Evolutionary conservation across 225 moss, liverwort and hornwort species (phyloP), one percentile per base, ranked within the genome.

Genomic region (Pseudoscleropodium purum): DNA sequence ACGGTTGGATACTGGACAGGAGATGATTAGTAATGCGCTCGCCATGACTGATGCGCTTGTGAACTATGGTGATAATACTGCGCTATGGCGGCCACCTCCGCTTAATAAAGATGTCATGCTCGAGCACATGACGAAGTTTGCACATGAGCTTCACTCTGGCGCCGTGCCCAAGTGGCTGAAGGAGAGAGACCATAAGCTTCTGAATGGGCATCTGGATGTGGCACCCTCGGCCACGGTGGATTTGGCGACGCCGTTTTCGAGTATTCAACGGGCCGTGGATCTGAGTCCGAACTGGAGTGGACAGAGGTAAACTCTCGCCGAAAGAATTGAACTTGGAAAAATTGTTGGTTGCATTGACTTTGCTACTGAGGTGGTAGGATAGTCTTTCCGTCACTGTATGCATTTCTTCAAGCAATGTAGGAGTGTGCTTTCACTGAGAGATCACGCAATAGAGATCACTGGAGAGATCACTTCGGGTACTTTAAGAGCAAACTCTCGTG

Each of bases 1-100:
- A 13, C 69, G 93, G 9, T 43, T 94, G 57, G 89, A 87, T 34
- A 47, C 77, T 21, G 88, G 88, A 7, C 93, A 92, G 90, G 88
- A 93, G 84, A 91, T 93, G 91, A 83, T 79, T 18, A 94, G 94
- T 16, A 94, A 93, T 52, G 93, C 94, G 36, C 78, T 94, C 70
- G 93, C 94, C 33, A 94, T 94, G 94, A 93, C 94, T 8, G 94
- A 94, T 60, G 92, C 94, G 26, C 85, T 94, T 47, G 93, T 92
- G 76, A 92, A 82, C 90, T 94, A 92, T 13, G 94, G 94, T 7
- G 82, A 86, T 8, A 88, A 94, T 26, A 92, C 91, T 19, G 93
- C 91, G 37, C 67, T 94, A 26, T 94, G 94, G 94, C 91, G 92
- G 62, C 94, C 94, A 26, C 94, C 94, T 54, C 89, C 94, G 54